Evolutionary conservation across 768 basidiomycete species (phyloP).

Genomic region (Coprinopsis sp.): DNA sequence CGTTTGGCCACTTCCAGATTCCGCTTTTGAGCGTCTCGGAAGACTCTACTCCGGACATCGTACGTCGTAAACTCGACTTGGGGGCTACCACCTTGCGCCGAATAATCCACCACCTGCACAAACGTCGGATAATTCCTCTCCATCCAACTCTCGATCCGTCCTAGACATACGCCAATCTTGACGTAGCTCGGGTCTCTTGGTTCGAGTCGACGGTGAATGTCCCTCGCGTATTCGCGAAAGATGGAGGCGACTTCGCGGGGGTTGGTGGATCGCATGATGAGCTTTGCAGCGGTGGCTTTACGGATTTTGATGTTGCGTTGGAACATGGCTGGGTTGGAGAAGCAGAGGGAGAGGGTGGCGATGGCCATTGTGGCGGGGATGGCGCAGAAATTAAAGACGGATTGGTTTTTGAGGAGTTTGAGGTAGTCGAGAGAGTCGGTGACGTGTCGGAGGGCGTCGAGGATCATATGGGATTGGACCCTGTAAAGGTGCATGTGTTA

Average conservation of each 20-base stretch:
- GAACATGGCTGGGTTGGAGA: slow-evolving; percentile 89
- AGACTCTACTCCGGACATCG: too few relatives aligned
- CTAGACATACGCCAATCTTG: too few relatives aligned
- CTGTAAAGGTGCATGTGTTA: too few relatives aligned
- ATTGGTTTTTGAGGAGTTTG: slow-evolving; percentile 80
- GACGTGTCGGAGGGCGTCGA: slow-evolving; percentile 82
- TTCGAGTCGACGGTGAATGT: too few relatives aligned
- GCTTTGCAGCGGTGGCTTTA: slow-evolving; percentile 62
- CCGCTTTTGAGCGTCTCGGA: too few relatives aligned
- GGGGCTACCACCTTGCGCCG: too few relatives aligned
- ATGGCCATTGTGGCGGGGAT: slow-evolving; percentile 95
- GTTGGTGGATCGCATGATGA: slow-evolving; percentile 91
- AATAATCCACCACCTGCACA: too few relatives aligned
- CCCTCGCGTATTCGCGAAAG: slow-evolving; percentile 77
- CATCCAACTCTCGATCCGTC: too few relatives aligned
- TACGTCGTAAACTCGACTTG: too few relatives aligned
- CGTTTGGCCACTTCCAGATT: too few relatives aligned
- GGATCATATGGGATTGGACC: slow-evolving; percentile 83
- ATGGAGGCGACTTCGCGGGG: slow-evolving; percentile 86
- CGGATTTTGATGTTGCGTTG: slow-evolving; percentile 91
- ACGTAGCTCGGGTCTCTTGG: too few relatives aligned
- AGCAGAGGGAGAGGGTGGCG: slow-evolving; percentile 87
- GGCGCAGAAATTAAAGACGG: slow-evolving; percentile 92
- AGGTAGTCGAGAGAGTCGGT: slow-evolving; percentile 89
- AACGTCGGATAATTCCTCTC: too few relatives aligned